A percentile compares a stretch with the other conserved stretches of the same genome.
These are phyloP conservation scores for Fraxinus floribunda DNA, from an alignment of 305 asterid species.

Conservation along the genomic window DNA sequence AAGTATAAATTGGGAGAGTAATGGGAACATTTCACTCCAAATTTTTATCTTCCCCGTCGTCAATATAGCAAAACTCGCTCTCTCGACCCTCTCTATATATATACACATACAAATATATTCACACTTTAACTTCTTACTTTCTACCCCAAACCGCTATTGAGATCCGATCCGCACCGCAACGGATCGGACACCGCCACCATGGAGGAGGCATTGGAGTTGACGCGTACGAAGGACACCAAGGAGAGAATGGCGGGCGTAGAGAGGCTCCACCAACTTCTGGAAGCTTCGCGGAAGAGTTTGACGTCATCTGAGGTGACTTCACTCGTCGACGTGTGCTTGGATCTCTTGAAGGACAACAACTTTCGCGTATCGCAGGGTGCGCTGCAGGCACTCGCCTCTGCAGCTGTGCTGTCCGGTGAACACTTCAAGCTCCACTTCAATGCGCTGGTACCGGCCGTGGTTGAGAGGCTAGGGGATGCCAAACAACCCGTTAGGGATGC, in stretches of 20 bases:
- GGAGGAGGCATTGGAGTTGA: slow-evolving; percentile 95
- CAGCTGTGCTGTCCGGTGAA: slow-evolving; percentile 96
- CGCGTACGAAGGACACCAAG: slow-evolving; percentile 95
- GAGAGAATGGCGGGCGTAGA: slow-evolving; percentile 99
- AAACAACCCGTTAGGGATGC: slow-evolving; percentile 98
- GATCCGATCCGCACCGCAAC: not conserved
- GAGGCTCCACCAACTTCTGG: slow-evolving; percentile 90
- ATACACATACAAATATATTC: too few species aligned
- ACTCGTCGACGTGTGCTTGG: slow-evolving; percentile 80
- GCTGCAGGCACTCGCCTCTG: slow-evolving; percentile 84
- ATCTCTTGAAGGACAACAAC: slow-evolving; percentile 93
- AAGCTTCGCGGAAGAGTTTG: slow-evolving; percentile 73
- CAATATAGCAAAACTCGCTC: not conserved
- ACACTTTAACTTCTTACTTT: not conserved
- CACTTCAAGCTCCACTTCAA: slow-evolving; percentile 93
- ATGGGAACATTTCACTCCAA: not conserved
- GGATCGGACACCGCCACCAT: slow-evolving; percentile 32
- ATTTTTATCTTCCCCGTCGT: not conserved
- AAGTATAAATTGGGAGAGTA: not conserved
- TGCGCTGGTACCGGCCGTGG: slow-evolving; percentile 88
- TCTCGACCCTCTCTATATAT: not conserved
- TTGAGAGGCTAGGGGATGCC: slow-evolving; percentile 83
- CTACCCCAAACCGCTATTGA: not conserved
- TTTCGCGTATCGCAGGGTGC: slow-evolving; percentile 95
- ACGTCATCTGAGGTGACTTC: slow-evolving; percentile 81